These are phyloP conservation scores for Furcasterigmium furcatum DNA, from an alignment of 2,329 filamentous ascomycete genomes.

Conservation along the genomic window DNA sequence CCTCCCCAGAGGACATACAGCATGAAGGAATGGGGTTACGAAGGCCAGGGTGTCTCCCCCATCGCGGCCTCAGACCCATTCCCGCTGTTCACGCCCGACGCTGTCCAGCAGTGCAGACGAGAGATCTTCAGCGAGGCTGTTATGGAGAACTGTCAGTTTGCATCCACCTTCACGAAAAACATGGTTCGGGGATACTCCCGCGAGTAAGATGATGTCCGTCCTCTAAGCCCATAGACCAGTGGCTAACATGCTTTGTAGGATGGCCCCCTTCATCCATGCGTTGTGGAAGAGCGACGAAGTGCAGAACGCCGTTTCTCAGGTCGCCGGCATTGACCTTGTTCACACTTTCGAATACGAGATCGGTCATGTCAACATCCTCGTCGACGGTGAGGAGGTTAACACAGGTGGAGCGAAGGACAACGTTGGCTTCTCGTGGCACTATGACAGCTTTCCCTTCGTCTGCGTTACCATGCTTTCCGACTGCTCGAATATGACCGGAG, in stretches of 20 bases:
- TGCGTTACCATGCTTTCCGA: conserved; percentile 67
- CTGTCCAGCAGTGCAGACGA: conserved; percentile 56
- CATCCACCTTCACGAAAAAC: conserved; percentile 41
- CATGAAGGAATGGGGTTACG: conserved; percentile 60
- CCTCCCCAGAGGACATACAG: conserved; percentile 47
- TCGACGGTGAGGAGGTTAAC: conserved; percentile 24
- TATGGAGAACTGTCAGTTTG: conserved; percentile 52
- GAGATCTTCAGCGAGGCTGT: conserved; percentile 60
- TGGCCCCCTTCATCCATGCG: conserved; percentile 32
- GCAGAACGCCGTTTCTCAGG: conserved; percentile 42
- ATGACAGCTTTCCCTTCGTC: conserved; percentile 65
- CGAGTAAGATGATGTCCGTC: conserved; percentile 39
- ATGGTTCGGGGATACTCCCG: conserved; percentile 45
- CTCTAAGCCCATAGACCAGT: neutral
- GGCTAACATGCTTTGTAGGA: neutral
- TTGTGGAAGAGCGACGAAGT: conserved; percentile 39
- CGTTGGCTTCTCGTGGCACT: conserved; percentile 61
- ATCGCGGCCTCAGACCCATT: conserved; percentile 65
- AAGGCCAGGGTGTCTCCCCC: conserved; percentile 55
- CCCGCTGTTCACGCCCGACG: conserved; percentile 57
- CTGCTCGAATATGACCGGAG: conserved; percentile 59
- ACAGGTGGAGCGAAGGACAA: conserved; percentile 46
- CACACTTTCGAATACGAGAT: conserved; percentile 53
- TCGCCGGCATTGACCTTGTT: conserved; percentile 53
- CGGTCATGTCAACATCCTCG: conserved; percentile 46